Conservation (phyloP, 305 asterid species). For the Rubia peregrina region DNA sequence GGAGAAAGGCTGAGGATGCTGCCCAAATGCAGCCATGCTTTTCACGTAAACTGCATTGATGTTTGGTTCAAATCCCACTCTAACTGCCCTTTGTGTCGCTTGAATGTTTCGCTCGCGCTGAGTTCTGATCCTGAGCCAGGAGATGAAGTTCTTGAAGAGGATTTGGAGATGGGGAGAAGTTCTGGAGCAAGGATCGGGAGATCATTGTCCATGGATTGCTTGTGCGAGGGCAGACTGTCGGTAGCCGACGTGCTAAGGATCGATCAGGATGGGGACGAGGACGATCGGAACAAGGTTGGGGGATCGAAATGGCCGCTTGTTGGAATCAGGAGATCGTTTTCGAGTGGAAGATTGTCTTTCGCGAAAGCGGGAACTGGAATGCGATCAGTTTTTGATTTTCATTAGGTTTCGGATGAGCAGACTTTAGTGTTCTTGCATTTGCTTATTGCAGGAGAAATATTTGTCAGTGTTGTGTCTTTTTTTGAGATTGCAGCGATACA, state of each 20-base stretch:
- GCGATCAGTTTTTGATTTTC: not conserved
- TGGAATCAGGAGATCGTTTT: constrained; percentile 35
- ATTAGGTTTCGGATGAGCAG: constrained; percentile 1
- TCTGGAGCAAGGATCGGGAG: constrained; percentile 15
- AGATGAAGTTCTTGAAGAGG: constrained; percentile 8
- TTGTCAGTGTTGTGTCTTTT: not conserved
- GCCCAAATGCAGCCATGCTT: constrained; percentile 52
- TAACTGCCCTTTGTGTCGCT: constrained; percentile 48
- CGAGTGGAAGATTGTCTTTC: constrained; percentile 40
- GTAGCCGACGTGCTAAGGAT: constrained; percentile 28
- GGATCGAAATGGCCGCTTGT: constrained; percentile 21
- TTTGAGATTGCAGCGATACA: no score
- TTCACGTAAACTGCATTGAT: constrained; percentile 44
- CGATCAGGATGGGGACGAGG: constrained; percentile 18
- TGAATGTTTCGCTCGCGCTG: constrained; percentile 22
- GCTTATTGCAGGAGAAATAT: not conserved
- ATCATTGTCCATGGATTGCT: constrained; percentile 18
- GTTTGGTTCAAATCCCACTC: constrained; percentile 47
- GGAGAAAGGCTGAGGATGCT: constrained; percentile 40
- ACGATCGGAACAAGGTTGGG: constrained; percentile 13
- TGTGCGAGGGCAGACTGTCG: constrained; percentile 17
- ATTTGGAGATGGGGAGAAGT: constrained; percentile 18
- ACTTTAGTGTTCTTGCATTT: not conserved
- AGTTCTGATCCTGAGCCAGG: constrained; percentile 14
- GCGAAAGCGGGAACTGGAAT: constrained; percentile 29